Evolutionary conservation across 495 filamentous ascomycete species (phyloP), one percentile per base, ranked within the genome.

Genomic region (Aspergillus campestris): DNA sequence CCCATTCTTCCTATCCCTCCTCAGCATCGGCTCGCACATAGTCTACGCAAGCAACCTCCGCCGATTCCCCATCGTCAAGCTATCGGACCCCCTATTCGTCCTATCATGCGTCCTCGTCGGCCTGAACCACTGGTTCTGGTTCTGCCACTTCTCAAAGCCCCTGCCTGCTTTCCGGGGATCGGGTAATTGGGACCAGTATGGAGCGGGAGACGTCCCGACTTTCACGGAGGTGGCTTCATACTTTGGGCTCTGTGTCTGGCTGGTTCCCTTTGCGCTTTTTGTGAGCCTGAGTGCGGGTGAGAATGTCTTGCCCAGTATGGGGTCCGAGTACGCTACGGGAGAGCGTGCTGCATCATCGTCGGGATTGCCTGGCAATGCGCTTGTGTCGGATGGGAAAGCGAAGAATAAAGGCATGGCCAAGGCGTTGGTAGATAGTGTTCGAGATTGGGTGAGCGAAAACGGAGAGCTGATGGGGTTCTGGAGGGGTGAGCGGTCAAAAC

Each of bases 201-300:
- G 60, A 43, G 56, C 63, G 28, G 64, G 69, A 8, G 71, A 82
- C 42, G 66, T 88, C 44, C 92, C 92, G 3, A 82, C 79, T 31
- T 98, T 98, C 64, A 90, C 89, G 8, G 89, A 97, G 64, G 89
- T 98, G 34, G 89, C 91, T 0, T 91, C 87, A 1, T 98, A 91
- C 61, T 98, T 98, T 57, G 92, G 92, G 5, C 72, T 98, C 7
- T 95, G 88, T 60, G 88, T 98, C 10, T 98, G 92, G 92, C 75
- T 98, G 9, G 85, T 96, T 2, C 92, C 92, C 0, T 98, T 98
- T 64, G 82, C 90, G 24, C 75, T 98, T 31, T 98, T 98, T 57
- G 91, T 98, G 28, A 89, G 83, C 43, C 68, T 98, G 12, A 91
- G 85, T 12, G 94, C 92, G 2, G 84, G 88, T 36, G 92, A 98